Evolutionary conservation across 2,329 filamentous ascomycete genomes (phyloP), one percentile per base, ranked within the genome.

Genomic region (Monosporascus sp.): DNA sequence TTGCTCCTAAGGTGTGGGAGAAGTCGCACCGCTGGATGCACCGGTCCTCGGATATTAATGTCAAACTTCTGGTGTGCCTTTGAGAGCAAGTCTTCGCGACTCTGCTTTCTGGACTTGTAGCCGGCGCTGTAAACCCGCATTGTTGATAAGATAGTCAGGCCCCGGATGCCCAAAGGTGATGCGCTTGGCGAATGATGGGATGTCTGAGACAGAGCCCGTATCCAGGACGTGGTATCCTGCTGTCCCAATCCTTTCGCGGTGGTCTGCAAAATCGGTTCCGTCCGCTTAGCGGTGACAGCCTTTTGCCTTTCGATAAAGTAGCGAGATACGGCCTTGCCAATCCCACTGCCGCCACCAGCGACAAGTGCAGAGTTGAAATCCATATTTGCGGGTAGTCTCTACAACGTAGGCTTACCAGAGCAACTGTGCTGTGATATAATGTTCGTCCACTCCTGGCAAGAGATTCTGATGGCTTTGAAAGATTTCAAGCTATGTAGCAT

Each of bases 81-180:
- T 14, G 61, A 24, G 0, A 82, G 68, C 43, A 81, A 77, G 28
- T 76, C 71, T 0, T 66, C 60, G 24, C 67, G 64, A n/a, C 60
- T 62, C 22, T 72, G 71, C 40, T 68, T 68, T 65, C 7, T 65
- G 28, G 1, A 80, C 69, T 17, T 78, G 65, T 1, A 85, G 71
- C 0, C 79, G 81, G 2, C 78, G 68, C 62, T 84, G 80, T 0
- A 84, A 77, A 2, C 80, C 80, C 0, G 80, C 80, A 51, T 85
- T 84, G 68, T 84, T 84, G 62, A 84, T 69, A 0, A 84, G 62
- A 57, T 79, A 84, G 65, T 85, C 80, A 2, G 84, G 63, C 6
- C 81, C 75, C 0, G 77, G 78, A 59, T 84, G 76, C 6, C 81
- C 74, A 2, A 55, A 57, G 3, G 70, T 74, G 43, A 84, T 61